These are phyloP conservation scores for Stenogyne calaminthoides DNA, from an alignment of 305 asterid genomes.

Conservation along the genomic window DNA sequence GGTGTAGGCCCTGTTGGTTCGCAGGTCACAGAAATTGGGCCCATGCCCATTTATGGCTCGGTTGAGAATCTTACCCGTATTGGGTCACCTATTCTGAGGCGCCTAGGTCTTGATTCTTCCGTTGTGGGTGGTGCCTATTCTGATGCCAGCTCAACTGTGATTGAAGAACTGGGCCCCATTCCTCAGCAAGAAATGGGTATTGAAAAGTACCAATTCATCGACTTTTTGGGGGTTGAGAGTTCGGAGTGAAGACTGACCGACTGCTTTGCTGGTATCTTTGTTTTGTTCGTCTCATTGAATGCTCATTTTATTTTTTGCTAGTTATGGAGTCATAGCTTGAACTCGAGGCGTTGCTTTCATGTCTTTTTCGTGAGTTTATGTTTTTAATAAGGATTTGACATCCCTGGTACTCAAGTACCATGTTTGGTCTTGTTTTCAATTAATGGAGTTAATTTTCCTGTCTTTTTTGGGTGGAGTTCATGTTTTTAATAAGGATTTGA, in stretches of 20 bases:
- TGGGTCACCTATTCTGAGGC: constrained; percentile 4
- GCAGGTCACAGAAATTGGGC: constrained; percentile 14
- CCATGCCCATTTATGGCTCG: constrained; percentile 18
- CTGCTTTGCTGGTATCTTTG: neutral
- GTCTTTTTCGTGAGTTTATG: neutral
- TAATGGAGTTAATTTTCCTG: constrained; percentile 2
- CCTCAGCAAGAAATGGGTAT: constrained; percentile 24
- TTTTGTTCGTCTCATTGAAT: neutral
- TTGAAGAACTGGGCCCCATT: neutral
- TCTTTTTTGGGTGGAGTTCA: neutral
- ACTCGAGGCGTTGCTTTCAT: neutral
- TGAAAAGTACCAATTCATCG: constrained; percentile 26
- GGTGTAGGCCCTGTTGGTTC: constrained; percentile 19
- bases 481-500: constrained; percentile 1
- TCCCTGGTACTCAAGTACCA: neutral
- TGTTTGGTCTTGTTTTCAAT: constrained; percentile 19
- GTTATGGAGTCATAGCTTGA: neutral
- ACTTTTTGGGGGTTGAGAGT: constrained; percentile 42
- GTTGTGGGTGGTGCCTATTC: neutral
- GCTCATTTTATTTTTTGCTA: constrained; percentile 3
- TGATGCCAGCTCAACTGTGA: constrained; percentile 21
- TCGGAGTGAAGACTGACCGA: constrained; percentile 10
- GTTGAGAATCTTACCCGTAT: constrained; percentile 11
- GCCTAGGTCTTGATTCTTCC: constrained; percentile 18
- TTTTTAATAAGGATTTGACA: neutral